Percentiles rank a stretch among this genome's conserved stretches.
These are phyloP conservation scores for Mytilinidion resinicola DNA, from an alignment of 495 filamentous ascomycete species.

Conservation along the genomic window DNA sequence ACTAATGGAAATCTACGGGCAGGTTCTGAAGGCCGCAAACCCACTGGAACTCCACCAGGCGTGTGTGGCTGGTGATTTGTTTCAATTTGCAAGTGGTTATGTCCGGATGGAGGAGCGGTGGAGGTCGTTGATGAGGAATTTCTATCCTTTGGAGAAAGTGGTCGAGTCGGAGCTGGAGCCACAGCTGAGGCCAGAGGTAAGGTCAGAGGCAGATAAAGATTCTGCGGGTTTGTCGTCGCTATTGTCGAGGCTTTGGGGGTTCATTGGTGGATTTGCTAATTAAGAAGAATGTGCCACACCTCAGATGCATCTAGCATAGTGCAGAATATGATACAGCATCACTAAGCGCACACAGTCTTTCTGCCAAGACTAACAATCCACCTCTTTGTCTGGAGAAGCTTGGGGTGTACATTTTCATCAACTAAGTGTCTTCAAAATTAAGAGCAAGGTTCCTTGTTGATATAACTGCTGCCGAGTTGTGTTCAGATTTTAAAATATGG, in stretches of 20 bases:
- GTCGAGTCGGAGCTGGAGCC: conserved; percentile 23
- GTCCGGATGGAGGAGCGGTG: conserved; percentile 30
- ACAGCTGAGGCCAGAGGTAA: conserved; percentile 20
- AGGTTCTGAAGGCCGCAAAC: conserved; percentile 27
- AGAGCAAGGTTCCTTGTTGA: no score
- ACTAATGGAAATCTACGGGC: conserved; percentile 33
- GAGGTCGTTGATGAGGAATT: conserved; percentile 33
- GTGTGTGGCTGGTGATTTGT: conserved; percentile 27
- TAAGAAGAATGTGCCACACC: no score
- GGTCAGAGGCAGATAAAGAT: conserved; percentile 23
- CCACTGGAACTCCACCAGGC: conserved; percentile 32
- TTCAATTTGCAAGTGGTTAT: conserved; percentile 28
- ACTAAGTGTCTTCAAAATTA: no score
- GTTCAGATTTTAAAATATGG: no score
- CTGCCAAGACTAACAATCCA: neutral
- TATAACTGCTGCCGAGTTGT: no score
- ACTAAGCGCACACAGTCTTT: neutral
- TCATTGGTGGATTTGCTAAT: no score
- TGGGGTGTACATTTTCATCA: no score
- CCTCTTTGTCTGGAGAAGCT: no score
- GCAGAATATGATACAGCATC: conserved; percentile 1
- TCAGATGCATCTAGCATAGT: neutral
- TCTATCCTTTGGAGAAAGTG: conserved; percentile 28
- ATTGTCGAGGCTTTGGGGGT: conserved; percentile 24
- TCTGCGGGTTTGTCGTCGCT: conserved; percentile 22